A percentile compares a stretch with the other conserved stretches of the same genome.
Conservation (phyloP, 495 filamentous ascomycete species). For the Copromyces sp. region DNA sequence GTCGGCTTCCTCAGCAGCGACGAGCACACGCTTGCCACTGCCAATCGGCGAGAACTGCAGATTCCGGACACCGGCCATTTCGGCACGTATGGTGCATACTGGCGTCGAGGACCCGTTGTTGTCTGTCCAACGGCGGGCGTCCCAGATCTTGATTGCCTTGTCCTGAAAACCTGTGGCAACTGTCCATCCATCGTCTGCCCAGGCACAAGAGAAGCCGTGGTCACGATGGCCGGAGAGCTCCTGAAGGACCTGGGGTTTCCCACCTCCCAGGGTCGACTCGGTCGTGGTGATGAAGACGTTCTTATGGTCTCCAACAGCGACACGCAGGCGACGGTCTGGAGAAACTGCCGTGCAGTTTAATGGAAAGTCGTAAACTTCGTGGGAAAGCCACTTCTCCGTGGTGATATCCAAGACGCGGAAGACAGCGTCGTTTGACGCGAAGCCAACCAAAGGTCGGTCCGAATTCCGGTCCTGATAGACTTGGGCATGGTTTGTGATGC, state of each 20-base stretch:
- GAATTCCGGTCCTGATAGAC: slow-evolving; percentile 51
- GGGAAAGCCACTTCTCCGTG: slow-evolving; percentile 54
- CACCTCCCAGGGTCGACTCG: slow-evolving; percentile 23
- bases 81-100: slow-evolving; percentile 55
- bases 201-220: slow-evolving; percentile 82
- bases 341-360: slow-evolving; percentile 81
- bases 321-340: slow-evolving; percentile 68
- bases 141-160: slow-evolving; percentile 73
- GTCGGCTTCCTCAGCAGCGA: slow-evolving; percentile 78
- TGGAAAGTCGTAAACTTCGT: slow-evolving; percentile 51
- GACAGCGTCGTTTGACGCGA: slow-evolving; percentile 73
- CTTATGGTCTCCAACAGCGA: slow-evolving; percentile 51
- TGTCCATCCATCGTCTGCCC: slow-evolving; percentile 80
- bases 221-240: slow-evolving; percentile 63
- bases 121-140: slow-evolving; percentile 62
- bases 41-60: slow-evolving; percentile 76
- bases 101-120: slow-evolving; percentile 31
- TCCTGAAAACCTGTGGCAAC: slow-evolving; percentile 91
- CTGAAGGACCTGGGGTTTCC: slow-evolving; percentile 32
- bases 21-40: slow-evolving; percentile 59
- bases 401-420: slow-evolving; percentile 67
- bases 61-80: slow-evolving; percentile 68
- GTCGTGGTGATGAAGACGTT: slow-evolving; percentile 41
- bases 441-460: slow-evolving; percentile 55
- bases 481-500: slow-evolving; percentile 84